Evolutionary conservation across 768 basidiomycete species (phyloP).

Genomic region (Mycena leptocephala): DNA sequence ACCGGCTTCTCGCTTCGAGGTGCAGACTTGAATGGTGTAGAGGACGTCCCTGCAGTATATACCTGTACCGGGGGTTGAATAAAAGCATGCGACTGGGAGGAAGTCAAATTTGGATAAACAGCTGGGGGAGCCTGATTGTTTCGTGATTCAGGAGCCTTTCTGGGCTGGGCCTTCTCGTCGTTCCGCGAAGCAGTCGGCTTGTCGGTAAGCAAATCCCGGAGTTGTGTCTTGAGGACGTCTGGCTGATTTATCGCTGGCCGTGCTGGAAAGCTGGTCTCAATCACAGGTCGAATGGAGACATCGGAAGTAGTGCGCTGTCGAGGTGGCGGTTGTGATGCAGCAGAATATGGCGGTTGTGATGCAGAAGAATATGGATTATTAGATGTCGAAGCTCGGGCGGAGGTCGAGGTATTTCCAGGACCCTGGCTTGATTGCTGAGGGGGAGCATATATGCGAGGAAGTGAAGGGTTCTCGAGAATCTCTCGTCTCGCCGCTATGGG

Average conservation of each 20-base stretch:
- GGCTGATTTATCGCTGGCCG: conserved; percentile 20
- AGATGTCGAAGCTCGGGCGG: background rate
- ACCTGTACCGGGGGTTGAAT: conserved; percentile 27
- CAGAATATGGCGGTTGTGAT: background rate
- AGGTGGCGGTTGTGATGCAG: background rate
- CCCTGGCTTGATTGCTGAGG: conserved; percentile 2
- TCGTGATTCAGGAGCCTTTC: background rate
- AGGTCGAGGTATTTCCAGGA: background rate
- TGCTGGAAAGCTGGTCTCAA: background rate
- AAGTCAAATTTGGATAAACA: background rate
- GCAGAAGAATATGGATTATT: background rate
- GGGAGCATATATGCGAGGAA: conserved; percentile 8
- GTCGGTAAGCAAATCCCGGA: conserved; percentile 31
- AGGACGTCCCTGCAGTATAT: conserved; percentile 13
- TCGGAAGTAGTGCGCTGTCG: conserved; percentile 1
- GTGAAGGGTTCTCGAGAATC: conserved; percentile 5
- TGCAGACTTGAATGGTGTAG: background rate
- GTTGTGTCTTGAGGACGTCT: conserved; percentile 19
- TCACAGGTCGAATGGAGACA: background rate
- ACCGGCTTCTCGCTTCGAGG: conserved; percentile 5
- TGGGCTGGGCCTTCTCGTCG: conserved; percentile 1
- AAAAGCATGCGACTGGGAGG: conserved; percentile 8
- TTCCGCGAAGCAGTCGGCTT: conserved; percentile 13
- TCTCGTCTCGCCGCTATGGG: conserved; percentile 4
- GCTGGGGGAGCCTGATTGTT: background rate